These are phyloP conservation scores for Xenosphaeropsis pyriputrescens DNA, from an alignment of 2,329 filamentous ascomycete species.

Conservation along the genomic window DNA sequence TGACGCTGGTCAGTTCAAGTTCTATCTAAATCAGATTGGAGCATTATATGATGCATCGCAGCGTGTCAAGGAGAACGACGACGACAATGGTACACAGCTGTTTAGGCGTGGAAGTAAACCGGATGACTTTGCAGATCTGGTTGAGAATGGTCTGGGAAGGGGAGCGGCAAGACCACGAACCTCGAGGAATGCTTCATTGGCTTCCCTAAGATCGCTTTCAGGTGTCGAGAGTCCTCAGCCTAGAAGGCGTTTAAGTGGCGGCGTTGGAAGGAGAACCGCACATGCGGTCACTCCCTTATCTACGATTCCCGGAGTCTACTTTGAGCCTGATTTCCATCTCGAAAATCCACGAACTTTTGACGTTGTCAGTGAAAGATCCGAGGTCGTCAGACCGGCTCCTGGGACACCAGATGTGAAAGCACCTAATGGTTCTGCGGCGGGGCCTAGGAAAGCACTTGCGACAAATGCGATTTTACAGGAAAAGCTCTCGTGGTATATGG, in stretches of 20 bases:
- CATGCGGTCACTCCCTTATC: constrained; percentile 75
- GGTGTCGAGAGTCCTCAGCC: constrained; percentile 13
- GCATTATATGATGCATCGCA: constrained; percentile 81
- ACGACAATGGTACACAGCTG: constrained; percentile 33
- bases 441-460: constrained; percentile 72
- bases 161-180: constrained; percentile 11
- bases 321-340: constrained; percentile 82
- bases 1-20: constrained; percentile 63
- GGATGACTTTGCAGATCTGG: constrained; percentile 22
- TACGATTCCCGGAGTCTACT: constrained; percentile 81
- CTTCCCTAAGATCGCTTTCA: constrained; percentile 21
- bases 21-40: constrained; percentile 76
- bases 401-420: constrained; percentile 35
- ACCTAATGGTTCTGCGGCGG: constrained; percentile 40
- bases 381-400: constrained; percentile 59
- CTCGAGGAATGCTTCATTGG: constrained; percentile 24
- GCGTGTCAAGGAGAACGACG: constrained; percentile 64
- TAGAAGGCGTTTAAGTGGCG: constrained; percentile 35
- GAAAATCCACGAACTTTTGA: constrained; percentile 92
- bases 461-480: constrained; percentile 97
- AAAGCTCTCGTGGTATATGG: constrained; percentile 99
- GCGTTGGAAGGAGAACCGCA: constrained; percentile 36
- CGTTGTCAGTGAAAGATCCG: constrained; percentile 82
- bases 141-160: constrained; percentile 16
- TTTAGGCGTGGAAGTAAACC: constrained; percentile 16